Percentiles rank a stretch among this genome's conserved stretches.
phyloP scores from a whole-genome alignment of 164 flowering plant species.

The Aristolochia contorta region DNA sequence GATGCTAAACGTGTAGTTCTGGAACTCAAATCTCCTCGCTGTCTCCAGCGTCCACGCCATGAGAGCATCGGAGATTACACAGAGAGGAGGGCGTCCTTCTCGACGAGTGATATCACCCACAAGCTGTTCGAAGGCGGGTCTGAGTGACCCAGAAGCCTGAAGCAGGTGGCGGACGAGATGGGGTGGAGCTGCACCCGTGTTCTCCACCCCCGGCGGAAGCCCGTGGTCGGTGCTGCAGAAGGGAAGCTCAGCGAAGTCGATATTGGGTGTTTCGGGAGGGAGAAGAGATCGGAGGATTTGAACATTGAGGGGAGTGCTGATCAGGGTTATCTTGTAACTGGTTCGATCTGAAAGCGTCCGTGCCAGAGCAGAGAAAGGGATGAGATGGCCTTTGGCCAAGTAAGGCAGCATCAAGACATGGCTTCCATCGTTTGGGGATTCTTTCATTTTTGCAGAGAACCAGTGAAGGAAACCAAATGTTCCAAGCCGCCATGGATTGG shows the following conservation, averaged over 20 bases:
- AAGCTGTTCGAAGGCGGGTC: constrained; percentile 5
- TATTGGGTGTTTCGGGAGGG: constrained; percentile 3
- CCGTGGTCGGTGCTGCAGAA: constrained; percentile 5
- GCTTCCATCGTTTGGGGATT: neutral
- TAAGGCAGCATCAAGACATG: constrained; percentile 5
- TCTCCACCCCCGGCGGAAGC: constrained; percentile 3
- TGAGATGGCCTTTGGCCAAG: constrained; percentile 10
- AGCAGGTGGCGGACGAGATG: neutral
- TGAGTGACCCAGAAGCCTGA: constrained; percentile 1
- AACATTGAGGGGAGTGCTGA: constrained; percentile 7
- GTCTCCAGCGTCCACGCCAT: constrained; percentile 1
- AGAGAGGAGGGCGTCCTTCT: constrained; percentile 3
- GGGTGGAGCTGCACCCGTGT: neutral
- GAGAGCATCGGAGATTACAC: constrained; percentile 1
- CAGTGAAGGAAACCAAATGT: too few species aligned
- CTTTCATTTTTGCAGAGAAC: too few species aligned
- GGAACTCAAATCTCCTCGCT: neutral
- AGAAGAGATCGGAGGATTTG: neutral
- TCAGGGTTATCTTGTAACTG: constrained; percentile 2
- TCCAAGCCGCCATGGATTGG: too few species aligned
- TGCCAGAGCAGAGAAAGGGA: constrained; percentile 6
- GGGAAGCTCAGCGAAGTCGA: constrained; percentile 3
- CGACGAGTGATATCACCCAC: neutral
- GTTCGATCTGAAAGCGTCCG: neutral
- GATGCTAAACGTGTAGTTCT: neutral